These are phyloP conservation scores for Kitagawia praeruptora DNA, from an alignment of 129 eudicot species.

Conservation along the genomic window DNA sequence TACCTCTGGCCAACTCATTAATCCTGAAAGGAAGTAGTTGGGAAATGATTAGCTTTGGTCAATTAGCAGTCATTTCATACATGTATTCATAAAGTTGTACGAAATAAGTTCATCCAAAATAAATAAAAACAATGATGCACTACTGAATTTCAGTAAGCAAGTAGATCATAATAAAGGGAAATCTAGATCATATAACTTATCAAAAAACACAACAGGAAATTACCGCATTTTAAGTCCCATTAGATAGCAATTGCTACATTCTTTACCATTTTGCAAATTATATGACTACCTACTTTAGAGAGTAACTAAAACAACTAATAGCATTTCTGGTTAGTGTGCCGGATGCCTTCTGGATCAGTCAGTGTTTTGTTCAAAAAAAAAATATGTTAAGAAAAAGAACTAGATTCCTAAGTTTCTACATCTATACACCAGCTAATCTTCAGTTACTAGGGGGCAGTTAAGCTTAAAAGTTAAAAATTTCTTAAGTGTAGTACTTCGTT, in stretches of 20 bases:
- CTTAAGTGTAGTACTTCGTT: too few species aligned
- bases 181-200: not conserved
- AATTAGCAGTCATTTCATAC: not conserved
- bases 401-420: not conserved
- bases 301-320: not conserved
- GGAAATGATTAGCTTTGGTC: not conserved
- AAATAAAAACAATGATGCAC: not conserved
- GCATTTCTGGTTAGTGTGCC: not conserved
- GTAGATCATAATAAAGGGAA: not conserved
- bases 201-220: not conserved
- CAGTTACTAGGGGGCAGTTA: not conserved
- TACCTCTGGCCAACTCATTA: constrained; percentile 26
- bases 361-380: not conserved
- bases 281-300: not conserved
- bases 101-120: not conserved
- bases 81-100: not conserved
- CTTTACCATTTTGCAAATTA: not conserved
- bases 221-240: not conserved
- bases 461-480: not conserved
- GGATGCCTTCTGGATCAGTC: not conserved
- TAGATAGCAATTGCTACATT: not conserved
- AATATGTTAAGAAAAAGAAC: not conserved
- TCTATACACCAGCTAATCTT: not conserved
- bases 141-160: not conserved
- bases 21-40: constrained; percentile 14